Conservation (phyloP, 2,329 filamentous ascomycete genomes). For the Aspergillus sp. region DNA sequence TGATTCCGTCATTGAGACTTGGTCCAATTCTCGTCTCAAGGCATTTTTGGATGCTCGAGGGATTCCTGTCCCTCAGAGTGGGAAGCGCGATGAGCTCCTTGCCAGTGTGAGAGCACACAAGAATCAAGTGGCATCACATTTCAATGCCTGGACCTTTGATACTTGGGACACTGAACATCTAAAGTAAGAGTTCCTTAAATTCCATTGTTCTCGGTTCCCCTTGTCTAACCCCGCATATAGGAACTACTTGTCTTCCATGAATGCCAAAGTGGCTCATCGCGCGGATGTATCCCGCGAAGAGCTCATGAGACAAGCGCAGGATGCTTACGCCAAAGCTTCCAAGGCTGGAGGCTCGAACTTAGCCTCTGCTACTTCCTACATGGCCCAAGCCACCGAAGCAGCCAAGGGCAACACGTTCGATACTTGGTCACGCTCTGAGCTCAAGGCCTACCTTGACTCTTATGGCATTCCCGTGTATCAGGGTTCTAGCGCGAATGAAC, state of each 20-base stretch:
- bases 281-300: conserved; percentile 67
- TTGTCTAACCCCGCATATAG: conserved; percentile 35
- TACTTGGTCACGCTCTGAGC: conserved; percentile 64
- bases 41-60: conserved; percentile 72
- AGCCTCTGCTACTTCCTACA: conserved; percentile 67
- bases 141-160: conserved; percentile 73
- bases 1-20: conserved; percentile 55
- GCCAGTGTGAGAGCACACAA: conserved; percentile 69
- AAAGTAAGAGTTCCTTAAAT: conserved; percentile 42
- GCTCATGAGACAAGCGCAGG: conserved; percentile 55
- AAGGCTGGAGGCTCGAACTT: conserved; percentile 41
- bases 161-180: conserved; percentile 69
- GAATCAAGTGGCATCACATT: conserved; percentile 65
- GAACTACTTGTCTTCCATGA: conserved; percentile 46
- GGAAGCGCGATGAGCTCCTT: conserved; percentile 68
- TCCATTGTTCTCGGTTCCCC: conserved; percentile 31
- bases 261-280: conserved; percentile 55
- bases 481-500: conserved; percentile 63
- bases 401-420: conserved; percentile 66
- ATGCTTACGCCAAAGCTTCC: conserved; percentile 43
- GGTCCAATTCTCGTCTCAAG: conserved; percentile 75
- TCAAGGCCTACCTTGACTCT: conserved; percentile 75
- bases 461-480: conserved; percentile 69
- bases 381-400: conserved; percentile 60
- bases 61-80: conserved; percentile 66